Conservation (phyloP, 1,284 basidiomycete genomes). For the Trametes versicolor region DNA sequence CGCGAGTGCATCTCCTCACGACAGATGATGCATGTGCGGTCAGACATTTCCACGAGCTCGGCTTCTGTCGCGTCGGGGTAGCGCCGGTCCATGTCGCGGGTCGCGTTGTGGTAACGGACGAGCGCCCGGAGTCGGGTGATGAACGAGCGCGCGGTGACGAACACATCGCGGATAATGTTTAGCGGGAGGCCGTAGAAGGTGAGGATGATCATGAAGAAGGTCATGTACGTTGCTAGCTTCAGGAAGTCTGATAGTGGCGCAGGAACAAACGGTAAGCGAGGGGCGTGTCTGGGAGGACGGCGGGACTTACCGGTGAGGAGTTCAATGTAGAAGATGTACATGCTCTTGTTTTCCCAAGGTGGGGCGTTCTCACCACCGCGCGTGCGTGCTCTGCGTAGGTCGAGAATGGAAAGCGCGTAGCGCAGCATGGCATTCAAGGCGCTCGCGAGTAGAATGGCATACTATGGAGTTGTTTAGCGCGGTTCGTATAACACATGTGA, state of each 20-base stretch:
- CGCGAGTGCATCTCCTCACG: constrained; percentile 91
- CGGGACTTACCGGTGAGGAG: constrained; percentile 77
- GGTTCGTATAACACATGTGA: background rate
- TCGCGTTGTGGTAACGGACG: constrained; percentile 92
- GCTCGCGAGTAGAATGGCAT: constrained; percentile 90
- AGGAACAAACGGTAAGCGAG: constrained; percentile 15
- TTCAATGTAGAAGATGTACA: constrained; percentile 96
- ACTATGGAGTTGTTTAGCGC: constrained; percentile 56
- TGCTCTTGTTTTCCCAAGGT: constrained; percentile 97
- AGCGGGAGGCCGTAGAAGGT: constrained; percentile 96
- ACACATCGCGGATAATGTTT: constrained; percentile 97
- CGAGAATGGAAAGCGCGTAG: constrained; percentile 88
- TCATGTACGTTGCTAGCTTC: constrained; percentile 91
- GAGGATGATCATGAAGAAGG: constrained; percentile 94
- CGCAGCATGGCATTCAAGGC: constrained; percentile 83
- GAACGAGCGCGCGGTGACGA: constrained; percentile 94
- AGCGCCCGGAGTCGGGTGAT: constrained; percentile 88
- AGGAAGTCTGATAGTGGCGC: constrained; percentile 76
- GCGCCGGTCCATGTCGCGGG: constrained; percentile 95
- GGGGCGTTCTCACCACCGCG: constrained; percentile 89
- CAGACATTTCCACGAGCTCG: constrained; percentile 84
- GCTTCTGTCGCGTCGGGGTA: constrained; percentile 95
- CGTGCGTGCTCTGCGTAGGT: constrained; percentile 78
- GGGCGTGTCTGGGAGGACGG: background rate
- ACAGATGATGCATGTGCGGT: constrained; percentile 97